A percentile compares a stretch with the other conserved stretches of the same genome.
Conservation (phyloP, 805 yeast genomes). For the Lipomyces yamanashiensis region DNA sequence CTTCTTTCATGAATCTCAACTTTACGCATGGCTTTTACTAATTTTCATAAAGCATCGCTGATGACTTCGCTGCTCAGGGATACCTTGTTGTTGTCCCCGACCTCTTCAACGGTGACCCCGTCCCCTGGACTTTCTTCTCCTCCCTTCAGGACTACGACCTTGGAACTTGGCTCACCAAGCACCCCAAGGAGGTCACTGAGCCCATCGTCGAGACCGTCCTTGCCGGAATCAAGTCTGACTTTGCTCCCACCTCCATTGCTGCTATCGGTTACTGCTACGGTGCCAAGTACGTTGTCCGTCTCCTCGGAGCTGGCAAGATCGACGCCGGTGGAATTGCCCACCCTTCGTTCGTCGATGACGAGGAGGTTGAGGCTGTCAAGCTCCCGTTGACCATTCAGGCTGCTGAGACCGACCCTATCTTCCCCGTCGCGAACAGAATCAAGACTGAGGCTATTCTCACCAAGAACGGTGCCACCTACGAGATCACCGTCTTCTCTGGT, state of each 20-base stretch:
- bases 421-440: constrained; percentile 66
- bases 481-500: constrained; percentile 64
- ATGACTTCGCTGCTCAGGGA: constrained; percentile 60
- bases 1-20: too few species aligned
- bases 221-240: constrained; percentile 50
- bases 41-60: constrained; percentile 44
- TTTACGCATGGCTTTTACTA: background rate
- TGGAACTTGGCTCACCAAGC: constrained; percentile 58
- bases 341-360: constrained; percentile 73
- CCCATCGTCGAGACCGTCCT: constrained; percentile 58
- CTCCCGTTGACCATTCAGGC: constrained; percentile 71
- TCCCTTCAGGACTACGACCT: constrained; percentile 38
- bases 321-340: constrained; percentile 79
- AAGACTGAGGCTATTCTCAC: constrained; percentile 62
- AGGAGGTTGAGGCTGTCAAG: constrained; percentile 65
- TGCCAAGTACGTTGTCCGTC: constrained; percentile 67
- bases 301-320: constrained; percentile 49
- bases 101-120: constrained; percentile 61
- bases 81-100: constrained; percentile 79
- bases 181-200: constrained; percentile 54
- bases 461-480: constrained; percentile 60
- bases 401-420: constrained; percentile 68
- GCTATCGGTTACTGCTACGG: constrained; percentile 86
- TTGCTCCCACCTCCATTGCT: constrained; percentile 56
- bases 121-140: constrained; percentile 43